Evolutionary conservation across 176 grass and related monocot species (phyloP), one percentile per base, ranked within the genome.

Genomic region (Luzula sylvatica): DNA sequence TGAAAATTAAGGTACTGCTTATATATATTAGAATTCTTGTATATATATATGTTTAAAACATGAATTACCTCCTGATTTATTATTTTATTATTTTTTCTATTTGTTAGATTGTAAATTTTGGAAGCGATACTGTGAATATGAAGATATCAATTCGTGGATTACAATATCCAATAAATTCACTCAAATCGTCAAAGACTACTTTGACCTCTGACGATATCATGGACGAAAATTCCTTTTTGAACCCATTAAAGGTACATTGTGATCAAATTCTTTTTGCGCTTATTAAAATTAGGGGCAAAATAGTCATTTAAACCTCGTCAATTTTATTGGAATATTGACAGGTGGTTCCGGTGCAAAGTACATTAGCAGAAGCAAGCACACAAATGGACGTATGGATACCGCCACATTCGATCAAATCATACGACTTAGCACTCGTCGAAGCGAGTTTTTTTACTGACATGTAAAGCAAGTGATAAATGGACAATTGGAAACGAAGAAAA

Each of bases 101-200:
- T n/a, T n/a, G n/a, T 67, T 64, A 95, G 89, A 74, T 95, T 26
- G 52, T 95, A 3, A 95, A 95, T 63, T 95, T 84, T 53, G 89
- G 83, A 28, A 75, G 53, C 8, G 77, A 70, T 56, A 15, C 23
- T 12, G 76, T 88, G 23, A 86, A 53, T 63, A 50, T 88, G 17
- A 77, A 67, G 16, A 65, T 95, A 58, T 76, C 70, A 30, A 42
- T 80, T 43, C 52, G n/a, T 52, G 90, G 90, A 65, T 69, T 95
- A 42, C 3, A 78, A 50, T 65, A 47, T 40, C 20, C 66, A 17
- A 38, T 85, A 7, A 67, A 60, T 4, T 5, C 76, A 1, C 0
- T 56, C 19, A 58, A 53, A 32, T 85, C 83, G 46, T 68, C 65
- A 3, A 50, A 32, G 38, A 95, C 77, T 26, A 39, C 81, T 58